Evolutionary conservation across 1,284 basidiomycete genomes (phyloP).

Genomic region (Caloboletus firmus): DNA sequence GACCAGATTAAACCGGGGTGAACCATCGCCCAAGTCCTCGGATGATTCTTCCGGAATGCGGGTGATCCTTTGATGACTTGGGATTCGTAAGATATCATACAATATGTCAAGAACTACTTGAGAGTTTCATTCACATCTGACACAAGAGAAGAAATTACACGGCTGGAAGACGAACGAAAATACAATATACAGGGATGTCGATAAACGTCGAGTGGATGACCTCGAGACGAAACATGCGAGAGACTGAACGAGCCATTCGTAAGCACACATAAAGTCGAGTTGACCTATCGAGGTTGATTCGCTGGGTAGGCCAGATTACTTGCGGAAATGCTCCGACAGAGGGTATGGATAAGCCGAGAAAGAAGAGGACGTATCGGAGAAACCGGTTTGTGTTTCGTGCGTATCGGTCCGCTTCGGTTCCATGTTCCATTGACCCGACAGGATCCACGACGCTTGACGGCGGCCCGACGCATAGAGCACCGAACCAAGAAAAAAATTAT

Average conservation of each 20-base stretch:
- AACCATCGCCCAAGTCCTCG: too few species aligned
- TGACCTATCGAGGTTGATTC: neutral
- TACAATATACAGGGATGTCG: constrained; percentile 4
- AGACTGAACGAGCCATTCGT: neutral
- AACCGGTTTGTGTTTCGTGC: constrained; percentile 13
- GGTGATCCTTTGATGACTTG: too few species aligned
- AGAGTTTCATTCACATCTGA: neutral
- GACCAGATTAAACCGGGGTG: too few species aligned
- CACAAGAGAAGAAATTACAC: constrained; percentile 2
- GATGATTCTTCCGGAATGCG: too few species aligned
- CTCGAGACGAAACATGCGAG: neutral
- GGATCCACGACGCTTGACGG: constrained; percentile 31
- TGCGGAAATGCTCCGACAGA: constrained; percentile 21
- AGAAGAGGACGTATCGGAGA: constrained; percentile 20
- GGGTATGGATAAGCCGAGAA: constrained; percentile 21
- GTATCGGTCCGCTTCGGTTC: constrained; percentile 16
- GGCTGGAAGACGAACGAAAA: neutral
- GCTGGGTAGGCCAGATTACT: neutral
- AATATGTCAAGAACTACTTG: neutral
- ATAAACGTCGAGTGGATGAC: neutral
- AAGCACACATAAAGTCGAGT: neutral
- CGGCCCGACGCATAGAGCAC: constrained; percentile 15
- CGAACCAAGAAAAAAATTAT: constrained; percentile 16
- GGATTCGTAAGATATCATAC: too few species aligned
- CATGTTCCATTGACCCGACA: constrained; percentile 23